Percentiles rank a stretch among this genome's conserved stretches.
Evolutionary conservation across 2,329 filamentous ascomycete species (phyloP).

Genomic region (Podosphaera fusca): DNA sequence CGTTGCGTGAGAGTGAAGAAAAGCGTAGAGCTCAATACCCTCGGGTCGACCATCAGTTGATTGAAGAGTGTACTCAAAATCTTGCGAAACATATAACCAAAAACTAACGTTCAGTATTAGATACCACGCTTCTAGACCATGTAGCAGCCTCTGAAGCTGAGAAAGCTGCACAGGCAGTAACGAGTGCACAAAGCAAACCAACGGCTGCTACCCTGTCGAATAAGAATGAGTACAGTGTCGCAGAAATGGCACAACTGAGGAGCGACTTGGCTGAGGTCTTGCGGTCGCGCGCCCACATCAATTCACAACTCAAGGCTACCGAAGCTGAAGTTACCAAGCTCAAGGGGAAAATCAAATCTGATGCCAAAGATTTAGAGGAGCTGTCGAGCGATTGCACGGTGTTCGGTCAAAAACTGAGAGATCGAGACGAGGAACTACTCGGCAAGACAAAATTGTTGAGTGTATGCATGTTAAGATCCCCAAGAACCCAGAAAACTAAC

Average conservation of each 20-base stretch:
- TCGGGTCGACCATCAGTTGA: slow-evolving; percentile 37
- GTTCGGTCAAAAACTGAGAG: slow-evolving; percentile 44
- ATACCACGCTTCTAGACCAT: slow-evolving; percentile 42
- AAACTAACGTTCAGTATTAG: slow-evolving; percentile 19
- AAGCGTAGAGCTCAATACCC: slow-evolving; percentile 38
- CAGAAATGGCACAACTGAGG: slow-evolving; percentile 28
- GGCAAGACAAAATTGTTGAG: slow-evolving; percentile 68
- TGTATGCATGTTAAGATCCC: slow-evolving; percentile 19
- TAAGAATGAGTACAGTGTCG: slow-evolving; percentile 7
- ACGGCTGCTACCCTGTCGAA: slow-evolving; percentile 5
- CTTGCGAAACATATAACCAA: too few species aligned
- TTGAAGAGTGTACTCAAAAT: slow-evolving; percentile 44
- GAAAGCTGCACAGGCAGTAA: slow-evolving; percentile 19
- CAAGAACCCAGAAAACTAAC: neutral
- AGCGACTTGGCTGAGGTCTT: slow-evolving; percentile 57
- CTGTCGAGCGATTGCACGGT: slow-evolving; percentile 38
- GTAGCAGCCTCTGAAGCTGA: slow-evolving; percentile 38
- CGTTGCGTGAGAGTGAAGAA: slow-evolving; percentile 47
- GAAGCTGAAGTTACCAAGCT: slow-evolving; percentile 41
- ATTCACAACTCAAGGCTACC: slow-evolving; percentile 36
- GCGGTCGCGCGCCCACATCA: slow-evolving; percentile 44
- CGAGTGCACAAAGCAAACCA: slow-evolving; percentile 9
- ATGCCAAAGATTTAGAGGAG: slow-evolving; percentile 34
- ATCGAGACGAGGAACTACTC: slow-evolving; percentile 62
- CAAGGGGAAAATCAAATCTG: slow-evolving; percentile 33